Evolutionary conservation across 1,284 basidiomycete species (phyloP), one percentile per base, ranked within the genome.

Genomic region (Cryptococcus jaspeensis): DNA sequence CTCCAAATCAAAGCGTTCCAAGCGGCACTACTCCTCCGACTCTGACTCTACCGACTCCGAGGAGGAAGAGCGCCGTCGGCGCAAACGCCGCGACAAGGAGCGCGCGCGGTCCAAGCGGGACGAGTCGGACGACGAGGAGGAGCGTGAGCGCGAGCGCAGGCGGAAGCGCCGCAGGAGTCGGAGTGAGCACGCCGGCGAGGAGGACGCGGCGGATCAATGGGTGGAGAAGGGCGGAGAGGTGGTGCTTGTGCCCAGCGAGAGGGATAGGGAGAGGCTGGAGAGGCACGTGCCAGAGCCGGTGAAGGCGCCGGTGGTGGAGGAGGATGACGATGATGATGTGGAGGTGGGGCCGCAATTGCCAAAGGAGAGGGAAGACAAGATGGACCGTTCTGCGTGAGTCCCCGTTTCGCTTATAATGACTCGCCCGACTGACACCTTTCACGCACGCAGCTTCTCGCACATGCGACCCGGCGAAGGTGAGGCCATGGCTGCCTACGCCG

Each of bases 401-500:
- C 23, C 50, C 22, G 20, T 7, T 1, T 13, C 1, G 11, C 22
- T 47, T 32, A 4, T 32, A 4, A 32, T 32, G 13, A n/a, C 49
- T 25, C 52, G 50, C 23, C 45, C 38, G n/a, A 36, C 53, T 56
- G 32, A 56, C 43, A 16, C 22, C 52, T n/a, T n/a, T n/a, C 56
- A 38, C 39, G 4, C 16, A 13, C 38, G 6, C 55, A 79, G 78
- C 8, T 84, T 92, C 73, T 90, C 92, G 59, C 84, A 90, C 50
- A 83, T 99, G 41, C 83, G 94, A 8, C 89, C 90, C 1, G 96
- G 95, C 55, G 95, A 99, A 81, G 95, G 93, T 48, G 87, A 87
- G 58, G 95, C 95, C 28, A 98, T 99, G 93, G 92, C 93, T 4
- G 89, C 90, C 35, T 99, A 89, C 82, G 84, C 96, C 48, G 83